Conservation (phyloP, 2,329 filamentous ascomycete species). For the Aplosporella prunicola region DNA sequence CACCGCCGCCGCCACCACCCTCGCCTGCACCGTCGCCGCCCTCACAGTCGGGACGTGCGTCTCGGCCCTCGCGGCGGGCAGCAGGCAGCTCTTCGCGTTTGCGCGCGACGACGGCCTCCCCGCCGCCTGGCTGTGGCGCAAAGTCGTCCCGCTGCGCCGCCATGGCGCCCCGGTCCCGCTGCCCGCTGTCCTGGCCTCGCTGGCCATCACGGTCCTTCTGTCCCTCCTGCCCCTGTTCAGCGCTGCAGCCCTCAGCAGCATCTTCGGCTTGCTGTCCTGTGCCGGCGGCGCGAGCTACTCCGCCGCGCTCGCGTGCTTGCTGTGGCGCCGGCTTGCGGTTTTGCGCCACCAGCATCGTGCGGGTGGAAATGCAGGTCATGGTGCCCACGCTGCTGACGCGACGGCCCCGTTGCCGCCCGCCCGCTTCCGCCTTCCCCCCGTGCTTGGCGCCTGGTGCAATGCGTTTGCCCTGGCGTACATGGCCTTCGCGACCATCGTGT, state of each 20-base stretch:
- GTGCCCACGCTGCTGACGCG: too few species aligned
- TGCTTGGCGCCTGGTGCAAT: slow-evolving; percentile 2
- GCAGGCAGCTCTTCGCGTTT: slow-evolving; percentile 13
- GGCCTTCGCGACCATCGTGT: slow-evolving; percentile 30
- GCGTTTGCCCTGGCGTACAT: slow-evolving; percentile 26
- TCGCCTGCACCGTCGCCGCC: slow-evolving; percentile 10
- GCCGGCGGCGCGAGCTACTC: slow-evolving; percentile 2
- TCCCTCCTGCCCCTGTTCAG: slow-evolving; percentile 39
- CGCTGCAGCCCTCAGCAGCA: slow-evolving; percentile 31
- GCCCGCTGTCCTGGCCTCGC: slow-evolving; percentile 11
- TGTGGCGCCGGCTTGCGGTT: background rate
- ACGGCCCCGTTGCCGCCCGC: slow-evolving; percentile 2
- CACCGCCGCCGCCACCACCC: slow-evolving; percentile 5
- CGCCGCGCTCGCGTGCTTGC: slow-evolving; percentile 5
- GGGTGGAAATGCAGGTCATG: too few species aligned
- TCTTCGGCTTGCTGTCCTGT: slow-evolving; percentile 1
- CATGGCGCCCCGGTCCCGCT: slow-evolving; percentile 5
- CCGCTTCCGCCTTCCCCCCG: slow-evolving; percentile 2
- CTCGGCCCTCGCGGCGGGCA: slow-evolving; percentile 11
- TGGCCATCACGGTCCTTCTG: slow-evolving; percentile 23
- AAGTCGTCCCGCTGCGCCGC: background rate
- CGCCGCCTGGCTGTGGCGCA: background rate
- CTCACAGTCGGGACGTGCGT: slow-evolving; percentile 10
- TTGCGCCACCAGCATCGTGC: too few species aligned
- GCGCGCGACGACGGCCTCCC: slow-evolving; percentile 11